Percentiles rank a stretch among this genome's conserved stretches.
Conservation (phyloP, 2,329 filamentous ascomycete genomes). For the Tolypocladium inflatum region DNA sequence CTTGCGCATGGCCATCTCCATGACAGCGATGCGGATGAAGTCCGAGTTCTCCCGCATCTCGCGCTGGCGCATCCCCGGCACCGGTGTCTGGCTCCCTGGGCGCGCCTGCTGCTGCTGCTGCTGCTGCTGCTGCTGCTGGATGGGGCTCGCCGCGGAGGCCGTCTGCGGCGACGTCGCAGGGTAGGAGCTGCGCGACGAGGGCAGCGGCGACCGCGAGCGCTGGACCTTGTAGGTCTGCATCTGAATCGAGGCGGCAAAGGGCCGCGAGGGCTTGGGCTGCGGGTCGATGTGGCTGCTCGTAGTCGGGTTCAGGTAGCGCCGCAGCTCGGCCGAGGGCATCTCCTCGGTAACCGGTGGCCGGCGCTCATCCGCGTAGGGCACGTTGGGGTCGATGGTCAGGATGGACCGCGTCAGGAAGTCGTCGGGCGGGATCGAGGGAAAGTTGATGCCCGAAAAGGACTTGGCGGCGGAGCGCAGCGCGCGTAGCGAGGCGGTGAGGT, state of each 20-base stretch:
- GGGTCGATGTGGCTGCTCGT: slow-evolving; percentile 26
- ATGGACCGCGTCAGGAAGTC: slow-evolving; percentile 60
- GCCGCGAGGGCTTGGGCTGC: slow-evolving; percentile 15
- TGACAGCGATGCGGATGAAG: slow-evolving; percentile 61
- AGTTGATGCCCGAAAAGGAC: slow-evolving; percentile 52
- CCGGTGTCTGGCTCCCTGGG: slow-evolving; percentile 11
- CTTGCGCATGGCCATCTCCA: slow-evolving; percentile 64
- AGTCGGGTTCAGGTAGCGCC: slow-evolving; percentile 59
- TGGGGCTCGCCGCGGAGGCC: slow-evolving; percentile 19
- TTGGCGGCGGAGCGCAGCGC: slow-evolving; percentile 55
- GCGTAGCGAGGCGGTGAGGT: slow-evolving; percentile 56
- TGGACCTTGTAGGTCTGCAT: slow-evolving; percentile 62
- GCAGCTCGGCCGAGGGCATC: slow-evolving; percentile 55
- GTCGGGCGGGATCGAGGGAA: slow-evolving; percentile 54
- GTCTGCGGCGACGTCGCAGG: slow-evolving; percentile 20
- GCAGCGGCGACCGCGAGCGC: slow-evolving; percentile 30
- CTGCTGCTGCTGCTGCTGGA: slow-evolving; percentile 4
- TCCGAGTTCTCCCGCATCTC: slow-evolving; percentile 63
- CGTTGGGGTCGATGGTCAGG: slow-evolving; percentile 55
- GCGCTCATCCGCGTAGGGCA: slow-evolving; percentile 59
- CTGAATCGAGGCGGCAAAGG: slow-evolving; percentile 58
- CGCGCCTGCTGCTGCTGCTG: slow-evolving; percentile 7
- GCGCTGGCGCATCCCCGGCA: slow-evolving; percentile 46
- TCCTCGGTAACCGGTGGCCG: slow-evolving; percentile 53
- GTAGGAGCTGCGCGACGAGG: slow-evolving; percentile 20